phyloP scores from a whole-genome alignment of 2,329 filamentous ascomycete genomes.

The Hymenoscyphus linearis region DNA sequence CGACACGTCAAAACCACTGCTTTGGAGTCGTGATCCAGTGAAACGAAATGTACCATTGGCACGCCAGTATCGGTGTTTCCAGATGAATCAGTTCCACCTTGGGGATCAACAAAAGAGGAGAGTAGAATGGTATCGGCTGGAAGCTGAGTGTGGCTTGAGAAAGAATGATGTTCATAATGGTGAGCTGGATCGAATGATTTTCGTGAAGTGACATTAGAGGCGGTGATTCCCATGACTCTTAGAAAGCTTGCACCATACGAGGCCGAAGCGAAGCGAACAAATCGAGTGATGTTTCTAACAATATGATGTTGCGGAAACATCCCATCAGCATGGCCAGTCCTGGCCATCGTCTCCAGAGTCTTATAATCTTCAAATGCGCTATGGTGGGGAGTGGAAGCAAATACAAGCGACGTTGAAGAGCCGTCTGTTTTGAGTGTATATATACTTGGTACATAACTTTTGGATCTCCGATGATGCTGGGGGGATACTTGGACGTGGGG shows the following conservation, averaged over 20 bases:
- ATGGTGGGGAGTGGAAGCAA: slow-evolving; percentile 30
- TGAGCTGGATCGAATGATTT: slow-evolving; percentile 33
- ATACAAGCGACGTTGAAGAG: slow-evolving; percentile 28
- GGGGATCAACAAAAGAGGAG: slow-evolving; percentile 51
- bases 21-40: slow-evolving; percentile 51
- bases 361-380: slow-evolving; percentile 27
- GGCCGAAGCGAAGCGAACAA: slow-evolving; percentile 62
- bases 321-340: slow-evolving; percentile 49
- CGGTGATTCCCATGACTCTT: slow-evolving; percentile 57
- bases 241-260: slow-evolving; percentile 61
- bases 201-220: slow-evolving; percentile 38
- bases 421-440: slow-evolving; percentile 53
- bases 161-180: slow-evolving; percentile 58
- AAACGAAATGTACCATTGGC: slow-evolving; percentile 51
- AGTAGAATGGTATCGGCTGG: slow-evolving; percentile 51
- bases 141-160: slow-evolving; percentile 57
- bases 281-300: slow-evolving; percentile 56
- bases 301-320: slow-evolving; percentile 56
- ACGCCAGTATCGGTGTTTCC: slow-evolving; percentile 47
- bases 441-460: slow-evolving; percentile 42
- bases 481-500: slow-evolving; percentile 13
- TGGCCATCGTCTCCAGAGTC: slow-evolving; percentile 25
- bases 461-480: slow-evolving; percentile 33
- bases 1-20: slow-evolving; percentile 50
- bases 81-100: slow-evolving; percentile 45